phyloP scores from a whole-genome alignment of 2,329 filamentous ascomycete species.

The Teratosphaeria viscida region DNA sequence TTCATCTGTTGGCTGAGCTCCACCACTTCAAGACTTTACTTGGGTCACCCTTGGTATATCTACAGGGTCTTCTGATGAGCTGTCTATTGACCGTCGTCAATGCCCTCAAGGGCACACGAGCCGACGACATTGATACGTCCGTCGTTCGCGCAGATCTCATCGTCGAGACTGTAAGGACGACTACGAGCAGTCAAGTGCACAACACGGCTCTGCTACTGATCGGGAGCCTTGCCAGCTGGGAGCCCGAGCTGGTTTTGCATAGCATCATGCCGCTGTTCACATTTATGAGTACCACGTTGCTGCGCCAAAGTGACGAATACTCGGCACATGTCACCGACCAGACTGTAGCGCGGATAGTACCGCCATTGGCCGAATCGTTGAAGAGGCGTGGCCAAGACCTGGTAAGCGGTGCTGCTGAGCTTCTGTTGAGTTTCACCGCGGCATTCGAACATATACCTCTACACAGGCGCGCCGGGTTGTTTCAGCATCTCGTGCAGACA shows the following conservation, averaged over 20 bases:
- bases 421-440: constrained; percentile 90
- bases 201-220: constrained; percentile 83
- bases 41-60: constrained; percentile 78
- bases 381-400: constrained; percentile 67
- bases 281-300: constrained; percentile 86
- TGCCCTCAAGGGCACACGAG: constrained; percentile 46
- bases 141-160: constrained; percentile 80
- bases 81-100: constrained; percentile 78
- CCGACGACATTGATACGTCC: constrained; percentile 56
- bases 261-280: constrained; percentile 99
- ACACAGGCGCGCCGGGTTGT: constrained; percentile 72
- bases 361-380: constrained; percentile 77
- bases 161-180: constrained; percentile 87
- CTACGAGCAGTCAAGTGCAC: constrained; percentile 84
- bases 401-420: constrained; percentile 72
- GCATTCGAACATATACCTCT: constrained; percentile 93
- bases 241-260: constrained; percentile 84
- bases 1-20: constrained; percentile 74
- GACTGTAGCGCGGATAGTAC: constrained; percentile 88
- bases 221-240: constrained; percentile 73
- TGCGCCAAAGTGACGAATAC: constrained; percentile 91
- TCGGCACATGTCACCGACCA: constrained; percentile 90
- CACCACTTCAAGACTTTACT: constrained; percentile 74
- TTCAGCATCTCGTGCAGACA: constrained; percentile 73
- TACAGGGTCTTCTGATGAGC: constrained; percentile 74